A percentile compares a stretch with the other conserved stretches of the same genome.
Conservation (phyloP, 2,329 filamentous ascomycete species). For the Cordyceps cicadae region DNA sequence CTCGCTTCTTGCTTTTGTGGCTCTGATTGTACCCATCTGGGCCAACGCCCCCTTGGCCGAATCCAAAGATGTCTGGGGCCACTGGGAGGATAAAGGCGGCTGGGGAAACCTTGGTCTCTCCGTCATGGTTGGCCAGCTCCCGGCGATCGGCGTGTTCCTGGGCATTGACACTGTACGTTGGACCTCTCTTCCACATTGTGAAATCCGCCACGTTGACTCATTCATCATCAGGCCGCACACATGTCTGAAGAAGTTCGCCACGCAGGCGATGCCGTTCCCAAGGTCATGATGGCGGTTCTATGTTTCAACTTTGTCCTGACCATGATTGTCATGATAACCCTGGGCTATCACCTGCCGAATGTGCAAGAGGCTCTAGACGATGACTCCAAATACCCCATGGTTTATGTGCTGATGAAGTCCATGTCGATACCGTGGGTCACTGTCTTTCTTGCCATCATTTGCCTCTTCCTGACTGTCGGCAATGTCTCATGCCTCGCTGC, state of each 20-base stretch:
- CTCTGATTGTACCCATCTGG: constrained; percentile 13
- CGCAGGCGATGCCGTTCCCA: constrained; percentile 11
- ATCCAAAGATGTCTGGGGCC: constrained; percentile 12
- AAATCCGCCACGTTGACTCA: not conserved
- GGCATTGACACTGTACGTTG: constrained; percentile 12
- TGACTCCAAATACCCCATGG: constrained; percentile 2
- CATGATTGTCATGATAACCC: constrained; percentile 4
- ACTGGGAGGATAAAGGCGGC: constrained; percentile 10
- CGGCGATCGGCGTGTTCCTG: constrained; percentile 8
- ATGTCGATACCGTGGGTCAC: constrained; percentile 7
- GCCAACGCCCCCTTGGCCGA: constrained; percentile 11
- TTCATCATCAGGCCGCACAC: constrained; percentile 12
- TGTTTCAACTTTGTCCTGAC: not conserved
- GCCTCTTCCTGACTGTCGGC: constrained; percentile 4
- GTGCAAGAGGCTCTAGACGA: constrained; percentile 4
- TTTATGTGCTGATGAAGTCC: constrained; percentile 9
- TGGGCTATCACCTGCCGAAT: constrained; percentile 11
- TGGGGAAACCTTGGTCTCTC: constrained; percentile 12
- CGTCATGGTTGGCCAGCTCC: constrained; percentile 14
- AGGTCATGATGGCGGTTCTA: constrained; percentile 5
- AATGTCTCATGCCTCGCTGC: constrained; percentile 11
- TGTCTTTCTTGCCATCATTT: constrained; percentile 5
- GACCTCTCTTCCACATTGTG: not conserved
- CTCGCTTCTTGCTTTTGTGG: constrained; percentile 11
- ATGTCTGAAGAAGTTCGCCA: constrained; percentile 15